Conservation (phyloP, 768 basidiomycete species). For the Lanmaoa pseudosensibilis region DNA sequence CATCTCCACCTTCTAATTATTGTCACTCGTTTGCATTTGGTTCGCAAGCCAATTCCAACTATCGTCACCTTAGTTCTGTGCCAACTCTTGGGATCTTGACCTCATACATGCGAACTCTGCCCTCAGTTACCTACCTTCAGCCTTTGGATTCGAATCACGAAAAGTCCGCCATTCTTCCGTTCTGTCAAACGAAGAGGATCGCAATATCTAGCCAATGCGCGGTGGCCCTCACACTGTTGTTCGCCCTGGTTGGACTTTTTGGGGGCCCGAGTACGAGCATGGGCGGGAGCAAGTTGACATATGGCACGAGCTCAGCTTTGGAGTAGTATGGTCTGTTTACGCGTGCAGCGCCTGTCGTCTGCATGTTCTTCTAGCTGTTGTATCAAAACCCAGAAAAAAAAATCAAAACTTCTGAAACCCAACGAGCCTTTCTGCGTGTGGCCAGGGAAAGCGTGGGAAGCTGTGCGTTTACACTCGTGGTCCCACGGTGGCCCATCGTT, state of each 20-base stretch:
- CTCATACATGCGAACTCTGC: no score
- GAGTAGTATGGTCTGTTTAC: conserved; percentile 5
- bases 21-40: conserved; percentile 11
- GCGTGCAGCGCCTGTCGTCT: conserved; percentile 1
- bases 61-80: background rate
- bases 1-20: conserved; percentile 6
- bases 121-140: no score
- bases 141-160: no score
- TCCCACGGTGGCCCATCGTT: no score
- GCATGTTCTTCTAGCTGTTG: conserved; percentile 3
- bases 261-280: background rate
- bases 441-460: no score
- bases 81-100: no score
- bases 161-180: no score
- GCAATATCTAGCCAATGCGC: no score
- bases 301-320: conserved; percentile 9
- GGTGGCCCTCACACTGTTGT: no score
- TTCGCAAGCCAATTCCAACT: conserved; percentile 9
- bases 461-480: no score
- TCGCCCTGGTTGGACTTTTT: background rate
- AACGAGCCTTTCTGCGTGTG: background rate
- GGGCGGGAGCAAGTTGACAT: background rate
- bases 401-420: background rate
- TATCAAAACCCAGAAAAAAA: conserved; percentile 32
- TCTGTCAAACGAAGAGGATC: no score